phyloP scores from a whole-genome alignment of 192 early-diverging fungal species.

The Mortierella alpina region DNA sequence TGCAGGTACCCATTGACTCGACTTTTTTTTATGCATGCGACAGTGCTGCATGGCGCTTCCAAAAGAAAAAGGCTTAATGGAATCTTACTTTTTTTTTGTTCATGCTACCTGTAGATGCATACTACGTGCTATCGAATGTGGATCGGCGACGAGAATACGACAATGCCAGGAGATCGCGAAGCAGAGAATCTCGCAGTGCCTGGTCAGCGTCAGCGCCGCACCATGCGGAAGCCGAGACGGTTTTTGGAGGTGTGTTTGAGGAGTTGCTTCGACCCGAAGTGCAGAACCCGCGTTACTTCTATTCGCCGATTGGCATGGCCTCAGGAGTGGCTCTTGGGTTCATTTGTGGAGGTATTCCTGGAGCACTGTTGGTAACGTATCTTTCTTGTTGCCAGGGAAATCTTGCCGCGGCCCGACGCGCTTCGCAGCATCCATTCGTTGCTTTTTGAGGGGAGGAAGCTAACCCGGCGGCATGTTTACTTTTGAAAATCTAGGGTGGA shows the following conservation, averaged over 20 bases:
- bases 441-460: neutral
- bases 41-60: neutral
- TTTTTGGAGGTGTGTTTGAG: conserved; percentile 87
- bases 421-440: too few species aligned
- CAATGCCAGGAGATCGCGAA: conserved; percentile 24
- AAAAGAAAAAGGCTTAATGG: neutral
- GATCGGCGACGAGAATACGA: conserved; percentile 66
- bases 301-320: conserved; percentile 74
- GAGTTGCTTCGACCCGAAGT: conserved; percentile 83
- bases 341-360: conserved; percentile 73
- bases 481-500: conserved; percentile 58
- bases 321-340: conserved; percentile 82
- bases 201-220: conserved; percentile 14
- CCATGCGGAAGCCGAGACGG: conserved; percentile 65
- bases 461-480: neutral
- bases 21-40: neutral
- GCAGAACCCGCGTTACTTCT: conserved; percentile 66
- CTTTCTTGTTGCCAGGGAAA: neutral
- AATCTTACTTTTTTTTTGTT: neutral
- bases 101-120: conserved; percentile 64
- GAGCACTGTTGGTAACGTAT: conserved; percentile 56
- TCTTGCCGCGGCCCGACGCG: too few species aligned
- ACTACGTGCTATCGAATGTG: conserved; percentile 75
- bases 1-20: conserved; percentile 50
- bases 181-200: conserved; percentile 1